phyloP scores from a whole-genome alignment of 306 rosid genomes.

The Cicer bijugum region DNA sequence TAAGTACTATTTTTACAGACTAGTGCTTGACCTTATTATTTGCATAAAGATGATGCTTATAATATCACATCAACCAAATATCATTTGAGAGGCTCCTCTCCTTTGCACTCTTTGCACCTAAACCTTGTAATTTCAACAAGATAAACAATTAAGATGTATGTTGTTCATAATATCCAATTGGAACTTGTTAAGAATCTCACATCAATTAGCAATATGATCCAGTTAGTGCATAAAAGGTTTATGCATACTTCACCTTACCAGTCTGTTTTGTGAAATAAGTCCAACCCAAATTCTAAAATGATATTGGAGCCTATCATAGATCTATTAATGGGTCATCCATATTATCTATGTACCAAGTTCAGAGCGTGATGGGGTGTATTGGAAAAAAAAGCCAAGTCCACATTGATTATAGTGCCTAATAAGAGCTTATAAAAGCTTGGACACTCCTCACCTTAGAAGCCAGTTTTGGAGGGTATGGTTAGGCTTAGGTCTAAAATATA shows the following conservation, averaged over 20 bases:
- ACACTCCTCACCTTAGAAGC: not conserved
- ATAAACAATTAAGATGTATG: conserved; percentile 30
- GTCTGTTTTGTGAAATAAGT: not conserved
- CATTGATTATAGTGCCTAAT: not conserved
- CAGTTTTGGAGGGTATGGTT: too few relatives aligned
- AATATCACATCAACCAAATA: not conserved
- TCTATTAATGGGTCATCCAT: not conserved
- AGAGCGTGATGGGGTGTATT: not conserved
- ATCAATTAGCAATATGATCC: not conserved
- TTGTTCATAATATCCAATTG: conserved; percentile 10
- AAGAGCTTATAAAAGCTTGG: not conserved
- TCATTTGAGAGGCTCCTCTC: conserved; percentile 3
- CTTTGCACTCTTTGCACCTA: not conserved
- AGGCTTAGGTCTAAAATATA: not conserved
- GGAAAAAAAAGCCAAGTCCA: not conserved
- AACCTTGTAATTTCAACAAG: conserved; percentile 1
- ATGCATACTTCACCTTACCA: not conserved
- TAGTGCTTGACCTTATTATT: not conserved
- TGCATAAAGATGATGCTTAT: conserved; percentile 7
- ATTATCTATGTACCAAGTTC: not conserved
- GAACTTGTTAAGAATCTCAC: not conserved
- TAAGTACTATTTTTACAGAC: not conserved
- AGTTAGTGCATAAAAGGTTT: not conserved
- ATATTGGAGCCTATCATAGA: not conserved
- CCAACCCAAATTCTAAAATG: not conserved